phyloP scores from a whole-genome alignment of 176 grass and related monocot species.

The Triticum turgidum region DNA sequence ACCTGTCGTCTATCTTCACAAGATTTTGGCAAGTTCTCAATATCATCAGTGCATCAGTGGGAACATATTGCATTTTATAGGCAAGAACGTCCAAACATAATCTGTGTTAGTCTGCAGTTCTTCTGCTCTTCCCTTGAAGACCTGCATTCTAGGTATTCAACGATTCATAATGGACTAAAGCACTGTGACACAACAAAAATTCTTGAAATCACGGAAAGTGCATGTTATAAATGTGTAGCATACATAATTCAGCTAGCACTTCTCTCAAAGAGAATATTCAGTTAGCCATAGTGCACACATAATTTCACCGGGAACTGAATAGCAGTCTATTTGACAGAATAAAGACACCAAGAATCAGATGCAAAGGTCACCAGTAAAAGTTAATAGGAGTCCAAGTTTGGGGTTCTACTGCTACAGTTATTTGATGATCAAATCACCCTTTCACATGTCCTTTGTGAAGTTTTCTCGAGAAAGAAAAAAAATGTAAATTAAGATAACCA shows the following conservation, averaged over 20 bases:
- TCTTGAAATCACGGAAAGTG: background rate
- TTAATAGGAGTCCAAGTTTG: background rate
- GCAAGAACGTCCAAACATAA: background rate
- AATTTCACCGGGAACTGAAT: background rate
- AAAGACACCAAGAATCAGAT: background rate
- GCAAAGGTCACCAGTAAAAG: background rate
- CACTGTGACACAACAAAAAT: background rate
- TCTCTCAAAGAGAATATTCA: background rate
- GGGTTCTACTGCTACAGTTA: background rate
- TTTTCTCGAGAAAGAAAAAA: slow-evolving; percentile 5
- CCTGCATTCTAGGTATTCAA: background rate
- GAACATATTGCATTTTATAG: slow-evolving; percentile 24
- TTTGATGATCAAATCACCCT: background rate
- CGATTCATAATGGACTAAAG: slow-evolving; percentile 4
- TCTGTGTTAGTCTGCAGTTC: background rate
- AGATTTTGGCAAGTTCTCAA: slow-evolving; percentile 16
- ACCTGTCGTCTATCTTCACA: background rate
- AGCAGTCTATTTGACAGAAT: slow-evolving; percentile 10
- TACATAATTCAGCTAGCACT: background rate
- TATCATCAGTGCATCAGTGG: background rate
- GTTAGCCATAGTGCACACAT: background rate
- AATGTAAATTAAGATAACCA: background rate
- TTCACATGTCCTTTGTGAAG: background rate
- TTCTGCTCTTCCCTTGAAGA: slow-evolving; percentile 5
- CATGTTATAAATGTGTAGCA: background rate